These are phyloP conservation scores for Cyberlindnera subsufficiens DNA, from an alignment of 805 yeast species.

Conservation along the genomic window DNA sequence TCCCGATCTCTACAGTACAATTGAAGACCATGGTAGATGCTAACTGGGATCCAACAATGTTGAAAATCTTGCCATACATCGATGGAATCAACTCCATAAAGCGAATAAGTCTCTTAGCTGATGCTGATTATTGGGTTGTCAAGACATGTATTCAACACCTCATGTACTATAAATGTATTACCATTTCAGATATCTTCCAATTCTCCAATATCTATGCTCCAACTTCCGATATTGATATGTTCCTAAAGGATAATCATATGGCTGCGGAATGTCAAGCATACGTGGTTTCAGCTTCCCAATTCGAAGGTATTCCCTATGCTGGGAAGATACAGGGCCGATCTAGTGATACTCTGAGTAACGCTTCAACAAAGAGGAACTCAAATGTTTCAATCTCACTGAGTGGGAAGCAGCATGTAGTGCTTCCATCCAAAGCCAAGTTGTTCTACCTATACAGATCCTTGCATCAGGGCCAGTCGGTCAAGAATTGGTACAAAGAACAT, in stretches of 20 bases:
- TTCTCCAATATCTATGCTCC: constrained; percentile 86
- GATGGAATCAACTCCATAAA: constrained; percentile 84
- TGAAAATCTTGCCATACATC: constrained; percentile 77
- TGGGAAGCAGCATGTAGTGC: constrained; percentile 16
- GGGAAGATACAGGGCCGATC: neutral
- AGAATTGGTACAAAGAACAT: constrained; percentile 78
- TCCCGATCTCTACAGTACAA: constrained; percentile 85
- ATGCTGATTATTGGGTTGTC: constrained; percentile 73
- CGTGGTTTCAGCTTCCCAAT: constrained; percentile 43
- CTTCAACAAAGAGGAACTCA: constrained; percentile 4
- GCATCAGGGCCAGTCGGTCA: constrained; percentile 69
- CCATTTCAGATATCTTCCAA: constrained; percentile 82
- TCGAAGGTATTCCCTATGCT: constrained; percentile 29
- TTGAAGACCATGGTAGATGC: constrained; percentile 71
- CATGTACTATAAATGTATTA: constrained; percentile 82
- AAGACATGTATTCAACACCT: constrained; percentile 87
- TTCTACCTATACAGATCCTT: constrained; percentile 73
- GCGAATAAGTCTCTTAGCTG: constrained; percentile 70
- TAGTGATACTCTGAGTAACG: neutral
- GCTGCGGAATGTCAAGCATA: constrained; percentile 84
- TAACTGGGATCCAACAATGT: constrained; percentile 97
- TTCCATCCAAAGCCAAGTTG: constrained; percentile 61
- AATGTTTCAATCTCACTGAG: constrained; percentile 10
- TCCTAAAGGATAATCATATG: constrained; percentile 58
- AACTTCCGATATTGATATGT: constrained; percentile 66